Conservation (phyloP, 352 stramenopile genomes). For the Pythium plurisporium region DNA sequence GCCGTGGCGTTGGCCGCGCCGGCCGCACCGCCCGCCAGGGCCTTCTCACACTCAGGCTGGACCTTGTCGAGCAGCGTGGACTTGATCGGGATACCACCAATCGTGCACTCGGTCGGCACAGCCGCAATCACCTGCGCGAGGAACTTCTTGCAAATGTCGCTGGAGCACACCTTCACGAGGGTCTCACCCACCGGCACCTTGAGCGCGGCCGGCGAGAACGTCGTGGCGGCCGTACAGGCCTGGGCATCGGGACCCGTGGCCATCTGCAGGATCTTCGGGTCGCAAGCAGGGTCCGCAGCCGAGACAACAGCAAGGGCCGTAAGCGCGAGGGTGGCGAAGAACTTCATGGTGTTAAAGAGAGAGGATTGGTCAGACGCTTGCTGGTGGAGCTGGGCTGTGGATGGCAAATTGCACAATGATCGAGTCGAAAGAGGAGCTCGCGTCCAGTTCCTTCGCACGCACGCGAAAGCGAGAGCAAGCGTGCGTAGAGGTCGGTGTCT, state of each 20-base stretch:
- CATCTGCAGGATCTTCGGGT: not conserved
- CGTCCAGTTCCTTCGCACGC: too few species aligned
- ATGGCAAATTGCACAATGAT: conserved; percentile 21
- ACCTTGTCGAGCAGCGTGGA: conserved; percentile 17
- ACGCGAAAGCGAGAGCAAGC: too few species aligned
- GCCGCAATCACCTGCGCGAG: conserved; percentile 12
- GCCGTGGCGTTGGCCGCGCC: too few species aligned
- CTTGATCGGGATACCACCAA: conserved; percentile 10
- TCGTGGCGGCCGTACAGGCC: conserved; percentile 11
- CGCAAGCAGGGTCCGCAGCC: conserved; percentile 12
- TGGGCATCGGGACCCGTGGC: not conserved
- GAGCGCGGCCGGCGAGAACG: conserved; percentile 4
- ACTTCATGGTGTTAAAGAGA: conserved; percentile 11
- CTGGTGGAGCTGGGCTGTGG: not conserved
- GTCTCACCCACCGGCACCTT: conserved; percentile 9
- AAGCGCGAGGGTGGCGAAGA: conserved; percentile 7
- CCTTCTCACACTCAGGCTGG: not conserved
- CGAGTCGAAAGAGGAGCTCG: not conserved
- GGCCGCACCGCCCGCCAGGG: not conserved
- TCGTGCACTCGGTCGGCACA: conserved; percentile 12
- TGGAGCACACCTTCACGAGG: conserved; percentile 24
- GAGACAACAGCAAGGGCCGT: conserved; percentile 9
- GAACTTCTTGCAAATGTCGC: conserved; percentile 21
- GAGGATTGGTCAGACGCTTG: not conserved
- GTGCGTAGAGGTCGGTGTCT: too few species aligned